Conservation (phyloP, 2,329 filamentous ascomycete species). For the Beauveria rudraprayagi region DNA sequence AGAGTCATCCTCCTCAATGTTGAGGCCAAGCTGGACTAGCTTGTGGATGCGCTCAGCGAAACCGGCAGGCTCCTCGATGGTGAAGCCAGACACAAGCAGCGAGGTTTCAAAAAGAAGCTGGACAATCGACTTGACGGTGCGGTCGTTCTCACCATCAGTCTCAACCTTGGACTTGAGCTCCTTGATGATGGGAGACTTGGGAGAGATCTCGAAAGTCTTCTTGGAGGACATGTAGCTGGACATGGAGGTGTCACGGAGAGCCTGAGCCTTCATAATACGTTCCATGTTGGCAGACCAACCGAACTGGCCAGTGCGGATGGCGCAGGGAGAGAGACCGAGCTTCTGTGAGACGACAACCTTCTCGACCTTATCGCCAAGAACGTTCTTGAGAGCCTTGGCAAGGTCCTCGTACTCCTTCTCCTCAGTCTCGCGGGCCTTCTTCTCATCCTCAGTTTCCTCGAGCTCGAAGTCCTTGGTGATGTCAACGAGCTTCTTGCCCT, state of each 20-base stretch:
- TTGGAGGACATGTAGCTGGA: conserved; percentile 99
- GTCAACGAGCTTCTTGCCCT: conserved; percentile 99
- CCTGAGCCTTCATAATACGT: conserved; percentile 99
- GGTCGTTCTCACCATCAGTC: conserved; percentile 93
- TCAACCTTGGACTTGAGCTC: conserved; percentile 99
- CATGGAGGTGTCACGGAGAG: conserved; percentile 99
- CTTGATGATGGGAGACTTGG: conserved; percentile 94
- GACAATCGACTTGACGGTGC: conserved; percentile 98
- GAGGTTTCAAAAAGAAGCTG: conserved; percentile 99
- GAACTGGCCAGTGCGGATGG: conserved; percentile 98
- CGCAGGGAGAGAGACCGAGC: conserved; percentile 87
- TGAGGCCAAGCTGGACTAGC: conserved; percentile 94
- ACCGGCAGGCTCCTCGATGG: conserved; percentile 95
- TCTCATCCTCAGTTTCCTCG: conserved; percentile 99
- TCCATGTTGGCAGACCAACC: conserved; percentile 99
- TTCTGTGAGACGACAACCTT: conserved; percentile 99
- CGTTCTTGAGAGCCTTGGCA: conserved; percentile 97
- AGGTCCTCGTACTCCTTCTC: conserved; percentile 97
- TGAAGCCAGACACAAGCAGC: conserved; percentile 97
- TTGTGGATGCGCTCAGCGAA: conserved; percentile 99
- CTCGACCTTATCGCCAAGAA: conserved; percentile 98
- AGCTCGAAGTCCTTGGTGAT: conserved; percentile 99
- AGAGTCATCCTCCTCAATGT: conserved; percentile 88
- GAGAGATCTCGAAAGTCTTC: conserved; percentile 99
- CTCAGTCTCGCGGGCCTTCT: conserved; percentile 86